These are phyloP conservation scores for Fusarium metavorans DNA, from an alignment of 2,329 filamentous ascomycete genomes.

Conservation along the genomic window DNA sequence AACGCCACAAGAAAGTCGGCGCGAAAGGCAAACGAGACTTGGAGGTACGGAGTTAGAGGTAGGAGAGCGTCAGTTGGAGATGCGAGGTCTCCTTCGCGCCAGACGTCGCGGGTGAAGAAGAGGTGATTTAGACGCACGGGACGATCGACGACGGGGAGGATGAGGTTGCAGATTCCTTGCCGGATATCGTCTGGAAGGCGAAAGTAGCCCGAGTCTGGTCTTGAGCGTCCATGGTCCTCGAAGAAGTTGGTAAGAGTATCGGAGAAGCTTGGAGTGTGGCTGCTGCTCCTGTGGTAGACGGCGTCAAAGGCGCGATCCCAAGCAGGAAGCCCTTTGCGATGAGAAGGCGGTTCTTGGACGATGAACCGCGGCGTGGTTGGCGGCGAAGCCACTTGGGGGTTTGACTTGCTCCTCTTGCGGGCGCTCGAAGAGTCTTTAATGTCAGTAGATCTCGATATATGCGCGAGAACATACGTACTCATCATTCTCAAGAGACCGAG, in stretches of 20 bases:
- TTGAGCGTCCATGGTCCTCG: conserved; percentile 22
- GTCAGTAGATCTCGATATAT: background rate
- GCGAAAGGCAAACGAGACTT: conserved; percentile 51
- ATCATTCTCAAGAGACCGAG: conserved; percentile 24
- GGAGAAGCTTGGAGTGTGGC: conserved; percentile 25
- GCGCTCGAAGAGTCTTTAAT: background rate
- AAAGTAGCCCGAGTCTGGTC: conserved; percentile 28
- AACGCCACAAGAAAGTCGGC: conserved; percentile 53
- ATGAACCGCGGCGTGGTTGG: conserved; percentile 10
- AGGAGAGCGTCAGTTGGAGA: conserved; percentile 43
- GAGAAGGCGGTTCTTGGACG: background rate
- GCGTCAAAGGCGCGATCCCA: conserved; percentile 54
- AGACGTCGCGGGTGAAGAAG: conserved; percentile 46
- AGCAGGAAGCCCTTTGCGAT: conserved; percentile 40
- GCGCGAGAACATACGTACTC: conserved; percentile 19
- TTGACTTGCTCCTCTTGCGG: conserved; percentile 31
- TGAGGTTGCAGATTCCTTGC: conserved; percentile 43
- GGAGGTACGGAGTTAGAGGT: conserved; percentile 41
- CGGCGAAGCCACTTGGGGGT: conserved; percentile 9
- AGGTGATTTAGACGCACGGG: conserved; percentile 48
- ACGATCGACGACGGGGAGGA: conserved; percentile 37
- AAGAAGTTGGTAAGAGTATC: conserved; percentile 41
- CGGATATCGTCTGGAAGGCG: conserved; percentile 44
- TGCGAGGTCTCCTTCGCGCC: conserved; percentile 51
- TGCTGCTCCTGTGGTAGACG: conserved; percentile 47